Evolutionary conservation across 179 eudicot species (phyloP), one percentile per base, ranked within the genome.

Genomic region (Gypsophila paniculata): DNA sequence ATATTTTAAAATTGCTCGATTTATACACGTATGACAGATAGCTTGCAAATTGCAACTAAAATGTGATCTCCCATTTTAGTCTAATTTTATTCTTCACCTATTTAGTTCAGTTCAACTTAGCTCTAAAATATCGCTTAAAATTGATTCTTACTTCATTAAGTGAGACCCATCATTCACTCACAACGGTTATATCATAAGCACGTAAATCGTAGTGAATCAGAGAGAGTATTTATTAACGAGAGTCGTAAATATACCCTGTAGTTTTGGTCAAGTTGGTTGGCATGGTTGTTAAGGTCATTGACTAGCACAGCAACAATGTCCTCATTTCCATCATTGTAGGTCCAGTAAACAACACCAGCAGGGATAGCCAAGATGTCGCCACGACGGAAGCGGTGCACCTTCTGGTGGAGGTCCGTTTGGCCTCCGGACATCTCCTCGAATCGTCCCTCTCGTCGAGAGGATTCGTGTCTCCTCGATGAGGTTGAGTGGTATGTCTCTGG

Each of bases 281-380:
- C 76, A 12, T 72, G 84, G 85, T 87, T 82, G 83, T 84, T 90
- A 67, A 89, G 87, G 78, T 91, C 90, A 52, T 79, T 77, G 46
- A 91, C 78, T 48, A 72, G 36, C 67, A 91, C 75, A 15, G 85
- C 79, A 0, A 89, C 78, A 3, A 91, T 42, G 0, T 91, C 90
- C 67, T 89, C 83, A 23, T 81, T 75, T 5, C 88, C 86, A 54
- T 91, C 94, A 38, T 91, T 91, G 85, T 78, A 86, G 73, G 61
- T 55, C 95, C 94, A 91, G 61, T 91, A 86, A 26, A 81, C 90
- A 0, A 77, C 85, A 63, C 96, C 96, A 0, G 86, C 70, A 2
- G 95, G 96, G 48, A 89, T 71, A 22, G 94, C 96, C 17, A 90
- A 22, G 73, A 89, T 61, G 72, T 91, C 91, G 0, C 96, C 96